Conservation (phyloP, 1,139 yeast species). For the Candida frijolesensis region DNA sequence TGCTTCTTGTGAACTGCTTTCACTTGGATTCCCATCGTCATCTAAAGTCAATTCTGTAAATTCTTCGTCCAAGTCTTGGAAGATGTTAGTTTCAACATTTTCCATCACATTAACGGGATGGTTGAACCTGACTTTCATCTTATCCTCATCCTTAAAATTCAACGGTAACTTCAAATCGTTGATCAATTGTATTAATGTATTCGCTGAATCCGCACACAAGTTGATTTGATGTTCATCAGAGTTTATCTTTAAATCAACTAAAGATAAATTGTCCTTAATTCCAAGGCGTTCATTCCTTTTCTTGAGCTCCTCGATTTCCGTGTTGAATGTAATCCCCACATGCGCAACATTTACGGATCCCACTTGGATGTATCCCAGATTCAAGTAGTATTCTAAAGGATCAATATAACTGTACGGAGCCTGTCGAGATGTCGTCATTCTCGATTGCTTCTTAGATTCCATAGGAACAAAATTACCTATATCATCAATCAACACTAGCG, state of each 20-base stretch:
- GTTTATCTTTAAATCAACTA: constrained; percentile 47
- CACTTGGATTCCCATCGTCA: constrained; percentile 10
- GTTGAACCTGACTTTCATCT: constrained; percentile 43
- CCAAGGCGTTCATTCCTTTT: constrained; percentile 23
- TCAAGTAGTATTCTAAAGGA: constrained; percentile 17
- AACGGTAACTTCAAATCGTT: constrained; percentile 76
- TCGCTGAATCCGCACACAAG: constrained; percentile 84
- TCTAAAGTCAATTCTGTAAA: constrained; percentile 14
- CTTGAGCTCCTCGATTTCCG: constrained; percentile 24
- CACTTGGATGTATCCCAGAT: constrained; percentile 46
- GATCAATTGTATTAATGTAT: constrained; percentile 65
- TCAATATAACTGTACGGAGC: constrained; percentile 17
- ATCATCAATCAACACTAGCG: constrained; percentile 63
- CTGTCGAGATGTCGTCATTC: background rate
- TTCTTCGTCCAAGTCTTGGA: constrained; percentile 13
- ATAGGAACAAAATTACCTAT: constrained; percentile 28
- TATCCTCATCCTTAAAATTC: constrained; percentile 56
- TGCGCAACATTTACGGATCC: constrained; percentile 47
- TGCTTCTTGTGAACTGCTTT: constrained; percentile 11
- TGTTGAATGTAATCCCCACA: constrained; percentile 40
- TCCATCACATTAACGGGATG: constrained; percentile 49
- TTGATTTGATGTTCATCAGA: constrained; percentile 55
- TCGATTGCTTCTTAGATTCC: constrained; percentile 15
- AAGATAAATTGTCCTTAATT: constrained; percentile 25
- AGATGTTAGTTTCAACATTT: constrained; percentile 38